phyloP scores from a whole-genome alignment of 176 grass and related monocot genomes.

The Dendrocalamus sinicus region DNA sequence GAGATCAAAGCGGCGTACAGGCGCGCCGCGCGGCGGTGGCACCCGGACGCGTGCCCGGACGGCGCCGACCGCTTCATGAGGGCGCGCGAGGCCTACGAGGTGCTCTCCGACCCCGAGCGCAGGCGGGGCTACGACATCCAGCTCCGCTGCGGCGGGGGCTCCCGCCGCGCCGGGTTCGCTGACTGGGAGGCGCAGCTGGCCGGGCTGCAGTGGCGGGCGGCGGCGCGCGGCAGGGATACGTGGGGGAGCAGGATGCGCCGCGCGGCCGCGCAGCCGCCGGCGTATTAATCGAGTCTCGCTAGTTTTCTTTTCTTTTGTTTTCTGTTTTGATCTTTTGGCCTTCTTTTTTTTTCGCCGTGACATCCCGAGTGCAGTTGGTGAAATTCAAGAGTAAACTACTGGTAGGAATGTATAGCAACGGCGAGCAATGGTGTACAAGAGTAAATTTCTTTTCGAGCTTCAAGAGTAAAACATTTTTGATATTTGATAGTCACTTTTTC shows the following conservation, averaged over 20 bases:
- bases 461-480: neutral
- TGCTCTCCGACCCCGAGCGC: constrained; percentile 73
- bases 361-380: no score
- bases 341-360: neutral
- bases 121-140: constrained; percentile 70
- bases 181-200: constrained; percentile 68
- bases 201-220: constrained; percentile 52
- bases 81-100: constrained; percentile 82
- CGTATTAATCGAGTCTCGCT: neutral
- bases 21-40: constrained; percentile 65
- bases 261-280: constrained; percentile 11
- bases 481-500: neutral
- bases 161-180: constrained; percentile 28
- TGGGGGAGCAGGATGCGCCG: constrained; percentile 67
- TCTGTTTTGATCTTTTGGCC: neutral
- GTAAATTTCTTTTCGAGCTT: neutral
- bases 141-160: constrained; percentile 49
- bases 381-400: neutral
- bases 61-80: constrained; percentile 67
- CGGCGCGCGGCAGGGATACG: constrained; percentile 49
- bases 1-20: constrained; percentile 91
- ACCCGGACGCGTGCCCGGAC: constrained; percentile 73
- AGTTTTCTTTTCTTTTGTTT: neutral
- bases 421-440: neutral
- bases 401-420: neutral